Base-by-base conservation (phyloP, 2,329 filamentous ascomycete genomes). In the Monosporascus sp. region DNA sequence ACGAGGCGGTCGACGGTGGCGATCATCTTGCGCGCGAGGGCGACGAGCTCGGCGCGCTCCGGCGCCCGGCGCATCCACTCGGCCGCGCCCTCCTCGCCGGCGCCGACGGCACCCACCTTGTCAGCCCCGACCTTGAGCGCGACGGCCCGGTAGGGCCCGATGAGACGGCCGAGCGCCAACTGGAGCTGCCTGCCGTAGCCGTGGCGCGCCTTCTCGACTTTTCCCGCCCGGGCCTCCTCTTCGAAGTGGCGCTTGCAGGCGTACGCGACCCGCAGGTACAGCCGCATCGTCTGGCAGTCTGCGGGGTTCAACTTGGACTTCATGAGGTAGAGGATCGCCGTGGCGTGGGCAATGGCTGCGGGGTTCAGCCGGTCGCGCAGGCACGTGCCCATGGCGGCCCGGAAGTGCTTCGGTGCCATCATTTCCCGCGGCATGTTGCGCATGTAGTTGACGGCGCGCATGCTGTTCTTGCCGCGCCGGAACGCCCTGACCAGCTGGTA, bases 301-400 rank as follows among this genome's bases (percentile, higher is more conserved):
- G 80, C 78, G 3, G 72, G 65, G 11, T 65, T 59, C 15, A 76
- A 61, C 6, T 64, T 68, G 28, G 64, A 60, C 46, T 68, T 62
- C 86, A 92, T 91, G 49, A 81, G 67, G 50, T 84, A 75, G 31
- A 96, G 72, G 26, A 96, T 75, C 49, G 75, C 70, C 49, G 76
- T 82, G 5, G 89, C 87, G 59, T 87, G 78, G 3, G 75, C 70
- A 58, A 96, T 80, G 22, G 82, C 81, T 50, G 86, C 80, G n/a
- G 69, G 76, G 67, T 95, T 96, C 52, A 85, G 84, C 64, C 85
- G 87, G 74, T 97, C 91, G 53, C 86, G 81, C 24, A 83, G 73
- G 68, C 91, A 96, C 5, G 84, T 78, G 58, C 80, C 79, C 75
- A 97, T 84, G 51, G 87, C 90, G 47, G 90, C 80, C 51, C 82